These are phyloP conservation scores for Haplosporangium sp. DNA, from an alignment of 371 early-diverging fungal genomes.

Conservation along the genomic window DNA sequence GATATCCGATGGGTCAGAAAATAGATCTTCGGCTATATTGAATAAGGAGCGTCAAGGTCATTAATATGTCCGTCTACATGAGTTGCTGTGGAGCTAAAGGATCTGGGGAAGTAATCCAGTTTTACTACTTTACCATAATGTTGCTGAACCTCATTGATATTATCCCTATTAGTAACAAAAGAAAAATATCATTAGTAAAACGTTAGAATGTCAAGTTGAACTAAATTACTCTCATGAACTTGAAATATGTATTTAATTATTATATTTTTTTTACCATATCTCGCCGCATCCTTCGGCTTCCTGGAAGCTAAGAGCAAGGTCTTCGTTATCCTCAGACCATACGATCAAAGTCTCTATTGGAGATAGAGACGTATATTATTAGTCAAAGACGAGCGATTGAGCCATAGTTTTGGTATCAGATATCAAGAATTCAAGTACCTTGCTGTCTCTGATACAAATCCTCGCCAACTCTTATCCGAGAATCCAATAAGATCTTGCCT, in stretches of 20 bases:
- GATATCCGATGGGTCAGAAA: constrained; percentile 47
- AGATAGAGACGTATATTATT: not conserved
- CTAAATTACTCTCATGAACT: not conserved
- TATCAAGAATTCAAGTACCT: constrained; percentile 61
- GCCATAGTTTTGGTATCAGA: not conserved
- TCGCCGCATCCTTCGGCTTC: constrained; percentile 85
- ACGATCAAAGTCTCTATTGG: constrained; percentile 86
- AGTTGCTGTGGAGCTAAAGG: not conserved
- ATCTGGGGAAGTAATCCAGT: not conserved
- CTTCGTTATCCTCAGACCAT: constrained; percentile 88
- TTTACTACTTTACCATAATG: constrained; percentile 36
- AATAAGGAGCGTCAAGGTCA: not conserved
- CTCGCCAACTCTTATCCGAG: constrained; percentile 72
- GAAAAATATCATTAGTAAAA: not conserved
- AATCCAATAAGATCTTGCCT: constrained; percentile 65
- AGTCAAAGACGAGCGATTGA: not conserved
- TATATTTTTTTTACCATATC: constrained; percentile 71
- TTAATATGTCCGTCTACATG: not conserved
- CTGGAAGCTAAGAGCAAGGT: constrained; percentile 93
- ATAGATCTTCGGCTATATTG: constrained; percentile 39
- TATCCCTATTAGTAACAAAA: constrained; percentile 46
- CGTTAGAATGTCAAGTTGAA: constrained; percentile 11
- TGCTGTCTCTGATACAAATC: constrained; percentile 83
- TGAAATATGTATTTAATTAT: no score
- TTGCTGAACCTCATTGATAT: constrained; percentile 56